phyloP scores from a whole-genome alignment of 192 early-diverging fungal genomes.

The Allomyces macrogynus region DNA sequence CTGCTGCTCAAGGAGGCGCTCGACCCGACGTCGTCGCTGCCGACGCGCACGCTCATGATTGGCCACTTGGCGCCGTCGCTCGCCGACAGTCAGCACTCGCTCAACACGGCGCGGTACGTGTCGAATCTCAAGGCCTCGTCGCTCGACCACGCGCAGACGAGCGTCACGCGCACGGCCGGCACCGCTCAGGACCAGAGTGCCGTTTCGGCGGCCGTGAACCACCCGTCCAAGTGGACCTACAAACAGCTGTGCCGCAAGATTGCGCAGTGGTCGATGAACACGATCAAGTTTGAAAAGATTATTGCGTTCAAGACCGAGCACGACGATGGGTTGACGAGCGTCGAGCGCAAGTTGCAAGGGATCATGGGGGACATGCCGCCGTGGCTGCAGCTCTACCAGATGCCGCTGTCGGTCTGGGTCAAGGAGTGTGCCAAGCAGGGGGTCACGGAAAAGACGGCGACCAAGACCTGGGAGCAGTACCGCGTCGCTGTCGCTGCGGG shows the following conservation, averaged over 20 bases:
- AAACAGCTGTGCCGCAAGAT: not conserved
- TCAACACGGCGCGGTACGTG: slow-evolving; percentile 22
- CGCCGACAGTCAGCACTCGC: slow-evolving; percentile 14
- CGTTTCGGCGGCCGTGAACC: not conserved
- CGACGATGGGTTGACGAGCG: not conserved
- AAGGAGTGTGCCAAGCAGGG: not conserved
- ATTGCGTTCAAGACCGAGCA: not conserved
- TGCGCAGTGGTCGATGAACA: not conserved
- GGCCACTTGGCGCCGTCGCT: slow-evolving; percentile 18
- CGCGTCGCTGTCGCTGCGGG: not conserved
- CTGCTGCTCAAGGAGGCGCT: slow-evolving; percentile 13
- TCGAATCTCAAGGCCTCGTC: not conserved
- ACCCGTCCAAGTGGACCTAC: not conserved
- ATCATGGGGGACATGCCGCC: not conserved
- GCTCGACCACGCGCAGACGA: not conserved
- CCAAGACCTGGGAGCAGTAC: not conserved
- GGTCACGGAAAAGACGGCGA: not conserved
- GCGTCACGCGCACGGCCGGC: not conserved
- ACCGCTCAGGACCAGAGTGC: too few relatives aligned
- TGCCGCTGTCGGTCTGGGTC: not conserved
- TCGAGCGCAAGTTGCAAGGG: not conserved
- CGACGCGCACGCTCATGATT: slow-evolving; percentile 17
- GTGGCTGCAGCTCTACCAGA: not conserved
- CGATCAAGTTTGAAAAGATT: not conserved
- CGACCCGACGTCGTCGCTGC: slow-evolving; percentile 15